Base-by-base conservation (phyloP, 176 grass and related monocot genomes). In the Musa itinerans region DNA sequence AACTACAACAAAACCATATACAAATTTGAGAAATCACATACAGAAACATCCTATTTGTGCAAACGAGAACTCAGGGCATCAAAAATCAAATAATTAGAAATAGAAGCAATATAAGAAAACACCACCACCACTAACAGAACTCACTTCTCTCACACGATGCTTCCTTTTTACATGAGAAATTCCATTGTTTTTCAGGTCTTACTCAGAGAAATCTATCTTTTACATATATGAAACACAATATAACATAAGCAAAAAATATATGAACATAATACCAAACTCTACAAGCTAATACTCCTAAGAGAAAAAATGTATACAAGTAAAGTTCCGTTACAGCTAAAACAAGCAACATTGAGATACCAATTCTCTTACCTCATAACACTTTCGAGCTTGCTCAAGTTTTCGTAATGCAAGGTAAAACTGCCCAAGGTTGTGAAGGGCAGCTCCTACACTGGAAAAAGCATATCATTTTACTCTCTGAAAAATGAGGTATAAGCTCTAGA, bases 381-480 rank as follows among this genome's bases (percentile, higher is more conserved):
- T 78, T 71, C 78, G 84, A 71, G 94, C 94, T 87, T 89, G 80
- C 78, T 85, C 65, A 87, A 93, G 79, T 63, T 80, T 93, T 71
- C n/a, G 52, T 58, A 93, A 88, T 73, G 83, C 56, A 76, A 93
- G 75, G 79, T 98, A 93, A 76, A 84, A 86, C 19, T 81, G 81
- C 22, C 94, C 94, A 73, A 98, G 84, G 82, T 76, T 98, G 85
- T 76, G 94, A 77, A 93, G 81, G 80, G 86, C 84, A 67, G 82
- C 83, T 61, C 84, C 94, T 64, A 98, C 86, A 48, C 94, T 98
- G 82, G 27, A 81, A 83, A 75, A 83, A 67, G 20, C 34, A 82
- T 63, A 62, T 67, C 52, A 65, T 83, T 66, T 66, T 25, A 68
- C 2, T 22, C 15, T 27, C 22, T 3, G 16, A 34, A 24, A 53